Conservation (phyloP, 2,329 filamentous ascomycete genomes). For the Scolecobasidium constrictum region DNA sequence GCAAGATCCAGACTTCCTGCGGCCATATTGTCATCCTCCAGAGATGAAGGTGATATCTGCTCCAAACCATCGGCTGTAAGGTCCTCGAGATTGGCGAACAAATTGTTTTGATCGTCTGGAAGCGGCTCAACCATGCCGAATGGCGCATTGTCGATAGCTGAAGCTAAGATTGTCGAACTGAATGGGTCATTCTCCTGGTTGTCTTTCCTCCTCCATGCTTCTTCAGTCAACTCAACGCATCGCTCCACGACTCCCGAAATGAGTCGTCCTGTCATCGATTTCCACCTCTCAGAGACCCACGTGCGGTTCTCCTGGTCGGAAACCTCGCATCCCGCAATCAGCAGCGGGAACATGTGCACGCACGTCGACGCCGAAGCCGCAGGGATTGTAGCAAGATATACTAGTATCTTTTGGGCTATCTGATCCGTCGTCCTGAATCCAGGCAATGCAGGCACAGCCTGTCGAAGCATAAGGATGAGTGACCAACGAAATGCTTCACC, state of each 20-base stretch:
- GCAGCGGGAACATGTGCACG: conserved; percentile 58
- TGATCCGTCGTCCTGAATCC: not conserved
- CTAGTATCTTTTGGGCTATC: conserved; percentile 50
- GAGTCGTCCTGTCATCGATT: conserved; percentile 37
- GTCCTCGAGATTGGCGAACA: too few species aligned
- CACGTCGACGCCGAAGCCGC: conserved; percentile 52
- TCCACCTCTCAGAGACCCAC: conserved; percentile 43
- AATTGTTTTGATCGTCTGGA: too few species aligned
- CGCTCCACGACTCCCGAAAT: conserved; percentile 58
- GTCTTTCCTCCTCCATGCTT: conserved; percentile 56
- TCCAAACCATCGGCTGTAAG: too few species aligned
- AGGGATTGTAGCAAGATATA: conserved; percentile 52
- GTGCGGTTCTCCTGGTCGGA: conserved; percentile 46
- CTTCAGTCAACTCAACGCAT: conserved; percentile 51
- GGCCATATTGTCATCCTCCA: too few species aligned
- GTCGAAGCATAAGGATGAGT: not conserved
- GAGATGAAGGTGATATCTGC: too few species aligned
- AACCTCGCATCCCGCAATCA: conserved; percentile 56
- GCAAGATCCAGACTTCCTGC: too few species aligned
- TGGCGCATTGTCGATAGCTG: too few species aligned
- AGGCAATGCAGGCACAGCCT: not conserved
- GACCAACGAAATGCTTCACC: not conserved
- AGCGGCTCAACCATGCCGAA: too few species aligned
- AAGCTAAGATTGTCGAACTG: too few species aligned
- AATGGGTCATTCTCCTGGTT: too few species aligned